Conservation (phyloP, 257 asterid genomes). For the Solanum chilense region DNA sequence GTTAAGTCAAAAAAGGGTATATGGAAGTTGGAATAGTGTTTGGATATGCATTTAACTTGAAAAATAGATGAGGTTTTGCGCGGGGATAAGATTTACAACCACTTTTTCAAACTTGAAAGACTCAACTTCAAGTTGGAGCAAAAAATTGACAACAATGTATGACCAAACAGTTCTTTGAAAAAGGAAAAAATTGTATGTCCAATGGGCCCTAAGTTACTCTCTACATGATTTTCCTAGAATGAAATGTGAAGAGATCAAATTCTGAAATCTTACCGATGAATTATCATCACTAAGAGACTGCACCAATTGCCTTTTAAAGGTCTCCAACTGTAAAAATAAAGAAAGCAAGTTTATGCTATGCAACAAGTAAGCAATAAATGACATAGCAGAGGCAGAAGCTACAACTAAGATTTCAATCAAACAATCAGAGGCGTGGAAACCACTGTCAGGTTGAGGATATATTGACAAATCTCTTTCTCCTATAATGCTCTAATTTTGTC, state of each 20-base stretch:
- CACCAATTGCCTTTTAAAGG: constrained; percentile 88
- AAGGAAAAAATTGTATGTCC: neutral
- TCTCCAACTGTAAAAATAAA: constrained; percentile 51
- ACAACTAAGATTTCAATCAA: neutral
- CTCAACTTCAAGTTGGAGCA: neutral
- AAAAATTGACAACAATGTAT: neutral
- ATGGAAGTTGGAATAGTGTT: neutral
- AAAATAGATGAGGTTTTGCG: neutral
- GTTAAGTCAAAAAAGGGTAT: neutral
- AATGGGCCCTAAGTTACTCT: neutral
- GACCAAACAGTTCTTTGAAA: neutral
- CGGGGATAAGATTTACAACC: neutral
- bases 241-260: neutral
- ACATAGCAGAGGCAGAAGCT: neutral
- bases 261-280: constrained; percentile 44
- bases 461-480: neutral
- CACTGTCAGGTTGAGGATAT: neutral
- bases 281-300: constrained; percentile 76
- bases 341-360: neutral
- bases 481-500: neutral
- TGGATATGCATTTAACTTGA: neutral
- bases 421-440: neutral
- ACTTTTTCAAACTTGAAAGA: neutral
- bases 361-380: neutral
- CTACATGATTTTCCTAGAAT: neutral